A percentile compares a stretch with the other conserved stretches of the same genome.
These are phyloP conservation scores for Schizothecium vesticola DNA, from an alignment of 495 filamentous ascomycete genomes.

Conservation along the genomic window DNA sequence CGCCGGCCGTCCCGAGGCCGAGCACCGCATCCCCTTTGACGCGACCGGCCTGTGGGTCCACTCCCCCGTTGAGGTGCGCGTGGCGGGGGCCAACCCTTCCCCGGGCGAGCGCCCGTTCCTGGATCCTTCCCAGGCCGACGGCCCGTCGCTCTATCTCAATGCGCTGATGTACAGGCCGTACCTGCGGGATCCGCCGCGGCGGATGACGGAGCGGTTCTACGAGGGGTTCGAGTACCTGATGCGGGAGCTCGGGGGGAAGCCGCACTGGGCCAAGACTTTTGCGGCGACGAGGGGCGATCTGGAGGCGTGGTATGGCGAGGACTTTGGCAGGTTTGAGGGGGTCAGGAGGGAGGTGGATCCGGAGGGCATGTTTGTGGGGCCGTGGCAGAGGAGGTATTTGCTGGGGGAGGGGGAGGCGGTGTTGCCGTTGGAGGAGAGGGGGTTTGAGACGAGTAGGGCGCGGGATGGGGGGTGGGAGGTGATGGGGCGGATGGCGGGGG, in stretches of 20 bases:
- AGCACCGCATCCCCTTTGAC: constrained; percentile 73
- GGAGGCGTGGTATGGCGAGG: constrained; percentile 44
- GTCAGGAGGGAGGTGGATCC: constrained; percentile 74
- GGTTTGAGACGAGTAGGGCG: not conserved
- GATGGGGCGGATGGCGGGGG: not conserved
- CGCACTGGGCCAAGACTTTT: constrained; percentile 99
- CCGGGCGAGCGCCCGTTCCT: constrained; percentile 60
- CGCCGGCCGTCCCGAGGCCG: constrained; percentile 44
- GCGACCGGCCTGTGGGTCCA: constrained; percentile 79
- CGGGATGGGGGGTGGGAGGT: not conserved
- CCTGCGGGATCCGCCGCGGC: constrained; percentile 69
- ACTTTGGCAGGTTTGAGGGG: constrained; percentile 58
- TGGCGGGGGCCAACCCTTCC: constrained; percentile 54
- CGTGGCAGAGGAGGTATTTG: constrained; percentile 78
- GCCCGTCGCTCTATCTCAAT: constrained; percentile 88
- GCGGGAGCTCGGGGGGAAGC: constrained; percentile 80
- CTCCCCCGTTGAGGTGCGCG: constrained; percentile 87
- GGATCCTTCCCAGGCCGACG: constrained; percentile 58
- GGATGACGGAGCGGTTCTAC: constrained; percentile 65
- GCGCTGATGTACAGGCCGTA: constrained; percentile 94
- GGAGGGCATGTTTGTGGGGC: constrained; percentile 84
- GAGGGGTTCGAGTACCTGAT: constrained; percentile 94
- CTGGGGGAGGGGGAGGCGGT: constrained; percentile 32
- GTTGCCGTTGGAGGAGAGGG: constrained; percentile 5
- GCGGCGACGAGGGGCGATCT: constrained; percentile 53